Percentiles rank a stretch among this genome's conserved stretches.
These are phyloP conservation scores for Prinsepia uniflora DNA, from an alignment of 306 rosid genomes.

Conservation along the genomic window DNA sequence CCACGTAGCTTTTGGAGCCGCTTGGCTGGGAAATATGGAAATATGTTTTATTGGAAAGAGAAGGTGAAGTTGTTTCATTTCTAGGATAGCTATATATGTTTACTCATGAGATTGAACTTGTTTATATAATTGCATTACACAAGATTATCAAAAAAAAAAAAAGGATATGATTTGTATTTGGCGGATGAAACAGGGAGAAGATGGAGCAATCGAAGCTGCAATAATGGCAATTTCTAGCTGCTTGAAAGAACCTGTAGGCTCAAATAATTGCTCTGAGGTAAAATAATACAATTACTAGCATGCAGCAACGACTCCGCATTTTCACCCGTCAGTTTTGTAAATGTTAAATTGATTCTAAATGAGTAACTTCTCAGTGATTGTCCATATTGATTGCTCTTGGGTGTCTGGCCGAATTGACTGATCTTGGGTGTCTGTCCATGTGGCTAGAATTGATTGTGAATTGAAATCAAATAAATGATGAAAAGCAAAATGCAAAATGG, in stretches of 20 bases:
- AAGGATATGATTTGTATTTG: not conserved
- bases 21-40: slow-evolving; percentile 89
- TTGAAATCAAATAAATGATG: too few species aligned
- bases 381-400: too few species aligned
- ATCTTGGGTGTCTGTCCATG: not conserved
- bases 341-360: not conserved
- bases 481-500: too few species aligned
- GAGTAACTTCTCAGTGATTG: not conserved
- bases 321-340: slow-evolving; percentile 14
- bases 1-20: slow-evolving; percentile 99
- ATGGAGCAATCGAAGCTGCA: slow-evolving; percentile 88
- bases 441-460: not conserved
- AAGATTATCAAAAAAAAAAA: not conserved
- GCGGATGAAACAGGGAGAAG: slow-evolving; percentile 73
- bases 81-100: not conserved
- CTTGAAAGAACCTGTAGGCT: slow-evolving; percentile 83
- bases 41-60: slow-evolving; percentile 95
- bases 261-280: slow-evolving; percentile 82
- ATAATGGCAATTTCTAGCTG: slow-evolving; percentile 83
- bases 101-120: not conserved
- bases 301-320: not conserved
- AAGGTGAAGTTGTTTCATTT: slow-evolving; percentile 42
- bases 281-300: slow-evolving; percentile 33
- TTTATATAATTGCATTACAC: not conserved
- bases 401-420: too few species aligned